Percentiles rank a stretch among this genome's conserved stretches.
Evolutionary conservation across 352 stramenopile genomes (phyloP).

Genomic region (Bremia lactucae): DNA sequence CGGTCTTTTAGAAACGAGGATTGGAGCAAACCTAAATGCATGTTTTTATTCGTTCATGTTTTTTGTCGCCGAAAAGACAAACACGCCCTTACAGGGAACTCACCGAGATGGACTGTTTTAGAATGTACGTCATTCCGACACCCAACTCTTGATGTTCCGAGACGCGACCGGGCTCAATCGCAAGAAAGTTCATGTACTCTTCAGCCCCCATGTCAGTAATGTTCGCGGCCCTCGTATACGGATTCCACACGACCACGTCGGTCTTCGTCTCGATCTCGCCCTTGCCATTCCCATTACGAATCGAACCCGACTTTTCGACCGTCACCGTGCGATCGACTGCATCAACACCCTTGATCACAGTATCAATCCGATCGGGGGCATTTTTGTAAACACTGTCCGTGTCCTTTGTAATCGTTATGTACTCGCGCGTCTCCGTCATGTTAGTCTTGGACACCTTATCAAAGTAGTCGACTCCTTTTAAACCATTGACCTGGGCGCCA

Average conservation of each 20-base stretch:
- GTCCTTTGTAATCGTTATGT: constrained; percentile 53
- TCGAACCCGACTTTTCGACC: constrained; percentile 44
- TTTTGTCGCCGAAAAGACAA: no score
- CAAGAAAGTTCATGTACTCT: constrained; percentile 91
- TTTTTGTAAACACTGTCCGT: constrained; percentile 84
- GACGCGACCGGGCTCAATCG: constrained; percentile 88
- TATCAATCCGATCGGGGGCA: constrained; percentile 35
- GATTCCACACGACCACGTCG: constrained; percentile 89
- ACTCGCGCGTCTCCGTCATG: constrained; percentile 41
- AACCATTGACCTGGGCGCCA: constrained; percentile 55
- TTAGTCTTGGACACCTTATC: constrained; percentile 79
- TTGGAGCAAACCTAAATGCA: no score
- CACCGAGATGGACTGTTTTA: constrained; percentile 17
- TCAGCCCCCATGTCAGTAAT: constrained; percentile 92
- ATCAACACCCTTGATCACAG: constrained; percentile 35
- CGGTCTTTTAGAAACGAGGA: no score
- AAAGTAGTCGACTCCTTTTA: constrained; percentile 74
- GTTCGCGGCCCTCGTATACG: constrained; percentile 83
- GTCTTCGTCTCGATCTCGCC: constrained; percentile 22
- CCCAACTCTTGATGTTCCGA: constrained; percentile 31
- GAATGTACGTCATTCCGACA: constrained; percentile 37
- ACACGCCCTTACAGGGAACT: constrained; percentile 6
- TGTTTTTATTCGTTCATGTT: no score
- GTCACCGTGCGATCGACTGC: constrained; percentile 36
- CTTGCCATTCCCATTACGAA: constrained; percentile 17